These are phyloP conservation scores for Westerdykella ornata DNA, from an alignment of 2,329 filamentous ascomycete genomes.

Conservation along the genomic window DNA sequence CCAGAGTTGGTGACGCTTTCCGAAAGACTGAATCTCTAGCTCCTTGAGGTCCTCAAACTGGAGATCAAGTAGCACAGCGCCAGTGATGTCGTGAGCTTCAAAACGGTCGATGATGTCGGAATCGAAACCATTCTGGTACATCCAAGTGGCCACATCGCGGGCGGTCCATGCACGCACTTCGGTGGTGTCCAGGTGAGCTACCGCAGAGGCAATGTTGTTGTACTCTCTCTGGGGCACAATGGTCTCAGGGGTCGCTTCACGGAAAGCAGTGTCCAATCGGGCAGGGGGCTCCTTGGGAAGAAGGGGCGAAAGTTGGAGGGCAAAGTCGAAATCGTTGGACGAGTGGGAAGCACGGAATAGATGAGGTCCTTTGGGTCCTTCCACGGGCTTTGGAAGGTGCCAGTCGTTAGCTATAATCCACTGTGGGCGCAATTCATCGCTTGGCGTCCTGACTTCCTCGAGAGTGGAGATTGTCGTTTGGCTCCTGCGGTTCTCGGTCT, in stretches of 20 bases:
- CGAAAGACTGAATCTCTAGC: constrained; percentile 73
- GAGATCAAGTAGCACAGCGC: constrained; percentile 77
- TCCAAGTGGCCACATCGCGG: constrained; percentile 75
- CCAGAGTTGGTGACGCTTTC: constrained; percentile 73
- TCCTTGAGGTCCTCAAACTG: constrained; percentile 85
- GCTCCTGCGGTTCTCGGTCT: constrained; percentile 60
- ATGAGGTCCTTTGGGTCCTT: constrained; percentile 79
- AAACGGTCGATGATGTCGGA: constrained; percentile 73
- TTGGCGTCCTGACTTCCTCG: constrained; percentile 74
- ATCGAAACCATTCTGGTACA: constrained; percentile 78
- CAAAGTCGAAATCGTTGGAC: constrained; percentile 49
- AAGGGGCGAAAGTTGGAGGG: constrained; percentile 65
- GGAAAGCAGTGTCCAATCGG: constrained; percentile 39
- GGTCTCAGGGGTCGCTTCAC: constrained; percentile 32
- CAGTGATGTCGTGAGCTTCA: constrained; percentile 85
- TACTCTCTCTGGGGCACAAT: constrained; percentile 36
- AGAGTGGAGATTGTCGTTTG: constrained; percentile 82
- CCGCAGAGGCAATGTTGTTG: constrained; percentile 48
- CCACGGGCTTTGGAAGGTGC: constrained; percentile 58
- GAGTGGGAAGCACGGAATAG: constrained; percentile 69
- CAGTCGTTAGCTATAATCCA: constrained; percentile 52
- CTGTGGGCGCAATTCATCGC: constrained; percentile 51
- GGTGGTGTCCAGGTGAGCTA: constrained; percentile 54
- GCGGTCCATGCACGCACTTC: constrained; percentile 63
- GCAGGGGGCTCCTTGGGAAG: constrained; percentile 56